Base-by-base conservation (phyloP, 257 asterid genomes). In the Salvia hispanica region DNA sequence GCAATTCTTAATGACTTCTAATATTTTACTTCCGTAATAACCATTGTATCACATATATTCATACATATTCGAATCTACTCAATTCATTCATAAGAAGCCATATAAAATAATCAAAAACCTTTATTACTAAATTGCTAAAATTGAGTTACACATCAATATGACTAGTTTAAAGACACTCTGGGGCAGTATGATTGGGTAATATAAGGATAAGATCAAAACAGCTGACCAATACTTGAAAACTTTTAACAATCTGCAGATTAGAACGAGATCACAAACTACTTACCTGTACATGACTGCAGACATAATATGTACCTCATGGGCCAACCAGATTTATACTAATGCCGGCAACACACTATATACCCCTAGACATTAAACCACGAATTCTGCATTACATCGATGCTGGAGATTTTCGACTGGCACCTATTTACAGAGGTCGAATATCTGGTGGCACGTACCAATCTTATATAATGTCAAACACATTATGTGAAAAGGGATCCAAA, bases 401-500 rank as follows among this genome's bases (percentile, higher is more conserved):
- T 36, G 18, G 48, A 58, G 56, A 67, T 18, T 48, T 40, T 40
- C 21, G 44, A 25, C 9, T 25, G 34, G 48, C 36, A 28, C 31
- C 73, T 80, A 77, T 71, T 65, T 74, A 80, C 82, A 74, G 58
- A 53, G 55, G 40, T 62, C 33, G 79, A 39, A 42, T 43, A 65
- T 42, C 37, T 11, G 14, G 65, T 57, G 64, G 76, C 50, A n/a
- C 52, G 42, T 59, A 53, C 70, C 68, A 56, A 43, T 67, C 77
- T 56, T 62, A 65, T 66, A 66, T 52, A 61, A 25, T 33, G 77
- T 71, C 65, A 59, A 62, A 69, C 81, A 78, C 71, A 78, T 58
- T 57, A 80, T 58, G 77, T 72, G 76, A 72, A 66, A 46, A 46
- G 66, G 84, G 77, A 67, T 77, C 79, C 95, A 84, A 87, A 82